Evolutionary conservation across 192 early-diverging fungal species (phyloP), one percentile per base, ranked within the genome.

Genomic region (Gorgonomyces haynaldii): DNA sequence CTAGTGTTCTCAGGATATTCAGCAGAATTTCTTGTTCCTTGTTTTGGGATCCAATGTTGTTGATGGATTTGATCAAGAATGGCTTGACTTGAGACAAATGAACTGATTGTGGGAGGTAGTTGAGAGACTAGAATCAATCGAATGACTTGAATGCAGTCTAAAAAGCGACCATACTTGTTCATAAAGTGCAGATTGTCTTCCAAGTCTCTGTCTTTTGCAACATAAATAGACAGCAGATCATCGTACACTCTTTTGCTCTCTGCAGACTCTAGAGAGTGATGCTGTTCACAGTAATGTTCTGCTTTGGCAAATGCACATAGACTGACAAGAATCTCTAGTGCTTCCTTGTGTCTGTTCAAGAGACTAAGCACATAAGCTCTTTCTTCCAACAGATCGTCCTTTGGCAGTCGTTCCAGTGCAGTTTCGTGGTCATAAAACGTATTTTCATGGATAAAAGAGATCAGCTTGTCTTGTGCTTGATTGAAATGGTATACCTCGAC

Each of bases 211-310:
- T 24, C 19, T 12, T 49, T 21, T n/a, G 34, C 25, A 4, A 13
- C 35, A 36, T 35, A 35, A 2, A 49, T 21, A 24, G 21, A 2
- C 5, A 29, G 28, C 31, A 49, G 23, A 23, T 20, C 19, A 5
- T 21, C 28, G 46, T 20, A 49, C 9, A 49, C 1, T 8, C 24
- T 24, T 4, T 49, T 49, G 20, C 8, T n/a, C 7, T 35, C 24
- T 2, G 46, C 22, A 15, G 6, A 9, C 13, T 36, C 4, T 4
- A 24, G 46, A 7, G n/a, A 26, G 32, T 49, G 28, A 15, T 49
- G 32, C 36, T 20, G 6, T 12, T 26, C 25, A 49, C 46, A 49
- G 19, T 26, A 49, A 13, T 49, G 25, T 38, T 49, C 46, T 12
- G 46, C 46, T 15, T 26, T 2, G 4, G 22, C 12, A n/a, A 49